Percentiles rank a stretch among this genome's conserved stretches.
These are phyloP conservation scores for Bigelowiella natans DNA, from an alignment of 78 protist genomes.

Conservation along the genomic window DNA sequence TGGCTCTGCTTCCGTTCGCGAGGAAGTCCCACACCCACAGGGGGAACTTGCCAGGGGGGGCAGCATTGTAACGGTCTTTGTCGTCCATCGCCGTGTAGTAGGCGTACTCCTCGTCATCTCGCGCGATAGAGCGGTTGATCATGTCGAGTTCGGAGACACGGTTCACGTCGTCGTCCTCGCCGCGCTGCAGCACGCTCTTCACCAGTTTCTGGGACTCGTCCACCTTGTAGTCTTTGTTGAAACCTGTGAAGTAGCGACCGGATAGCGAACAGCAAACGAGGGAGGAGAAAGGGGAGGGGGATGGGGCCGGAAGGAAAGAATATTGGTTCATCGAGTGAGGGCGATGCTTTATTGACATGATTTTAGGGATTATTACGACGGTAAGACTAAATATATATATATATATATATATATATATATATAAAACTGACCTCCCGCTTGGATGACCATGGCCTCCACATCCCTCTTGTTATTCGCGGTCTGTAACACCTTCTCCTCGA, in stretches of 20 bases:
- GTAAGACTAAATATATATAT: background rate
- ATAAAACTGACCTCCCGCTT: background rate
- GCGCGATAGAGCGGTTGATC: background rate
- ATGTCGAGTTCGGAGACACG: background rate
- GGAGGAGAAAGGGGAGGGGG: no score
- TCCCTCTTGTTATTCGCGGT: constrained; percentile 83
- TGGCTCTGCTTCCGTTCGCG: background rate
- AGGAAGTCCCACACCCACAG: background rate
- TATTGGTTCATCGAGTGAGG: no score
- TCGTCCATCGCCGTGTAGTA: background rate
- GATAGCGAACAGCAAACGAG: no score
- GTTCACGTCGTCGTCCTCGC: background rate
- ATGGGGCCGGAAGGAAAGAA: no score
- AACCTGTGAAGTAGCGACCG: no score
- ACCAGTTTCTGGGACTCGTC: background rate
- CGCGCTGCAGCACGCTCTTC: background rate
- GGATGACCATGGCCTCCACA: constrained; percentile 53
- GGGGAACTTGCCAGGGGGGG: background rate
- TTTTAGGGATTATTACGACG: background rate
- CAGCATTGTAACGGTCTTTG: background rate
- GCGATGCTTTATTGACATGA: background rate
- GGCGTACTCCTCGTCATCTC: background rate
- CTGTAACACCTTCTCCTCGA: constrained; percentile 89
- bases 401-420: background rate
- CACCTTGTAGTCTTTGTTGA: background rate